phyloP scores from a whole-genome alignment of 2,329 filamentous ascomycete genomes.

The Saccharata proteae region DNA sequence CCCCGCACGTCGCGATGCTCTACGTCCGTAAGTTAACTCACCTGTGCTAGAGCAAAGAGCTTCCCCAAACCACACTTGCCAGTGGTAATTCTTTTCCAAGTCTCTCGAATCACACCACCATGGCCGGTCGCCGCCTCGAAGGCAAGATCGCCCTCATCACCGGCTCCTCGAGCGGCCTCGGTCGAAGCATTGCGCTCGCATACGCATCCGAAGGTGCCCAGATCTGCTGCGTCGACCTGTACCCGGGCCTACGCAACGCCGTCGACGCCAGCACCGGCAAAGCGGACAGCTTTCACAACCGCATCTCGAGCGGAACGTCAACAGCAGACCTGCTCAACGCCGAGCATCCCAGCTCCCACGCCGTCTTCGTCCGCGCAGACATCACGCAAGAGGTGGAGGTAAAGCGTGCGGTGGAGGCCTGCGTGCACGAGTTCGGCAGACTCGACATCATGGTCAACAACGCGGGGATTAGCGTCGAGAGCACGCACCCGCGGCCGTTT shows the following conservation, averaged over 20 bases:
- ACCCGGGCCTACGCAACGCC: constrained; percentile 16
- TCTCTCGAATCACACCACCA: constrained; percentile 2
- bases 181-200: constrained; percentile 14
- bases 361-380: constrained; percentile 20
- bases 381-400: constrained; percentile 18
- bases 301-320: constrained; percentile 9
- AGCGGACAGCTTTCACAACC: constrained; percentile 19
- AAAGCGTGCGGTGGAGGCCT: constrained; percentile 14
- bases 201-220: constrained; percentile 13
- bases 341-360: constrained; percentile 10
- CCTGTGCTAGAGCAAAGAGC: too few species aligned
- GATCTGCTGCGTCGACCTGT: constrained; percentile 19
- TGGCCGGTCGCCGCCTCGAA: constrained; percentile 5
- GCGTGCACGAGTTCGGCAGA: constrained; percentile 18
- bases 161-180: constrained; percentile 18
- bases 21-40: too few species aligned
- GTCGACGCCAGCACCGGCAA: constrained; percentile 18
- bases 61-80: too few species aligned
- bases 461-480: constrained; percentile 24
- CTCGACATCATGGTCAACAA: constrained; percentile 27
- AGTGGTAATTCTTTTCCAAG: too few species aligned
- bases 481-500: constrained; percentile 12
- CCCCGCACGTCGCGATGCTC: too few species aligned
- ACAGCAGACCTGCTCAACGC: constrained; percentile 15
- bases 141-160: constrained; percentile 18